A percentile compares a stretch with the other conserved stretches of the same genome.
These are phyloP conservation scores for Chlamydomonas urium DNA, from an alignment of 139 green algal genomes.

Conservation along the genomic window DNA sequence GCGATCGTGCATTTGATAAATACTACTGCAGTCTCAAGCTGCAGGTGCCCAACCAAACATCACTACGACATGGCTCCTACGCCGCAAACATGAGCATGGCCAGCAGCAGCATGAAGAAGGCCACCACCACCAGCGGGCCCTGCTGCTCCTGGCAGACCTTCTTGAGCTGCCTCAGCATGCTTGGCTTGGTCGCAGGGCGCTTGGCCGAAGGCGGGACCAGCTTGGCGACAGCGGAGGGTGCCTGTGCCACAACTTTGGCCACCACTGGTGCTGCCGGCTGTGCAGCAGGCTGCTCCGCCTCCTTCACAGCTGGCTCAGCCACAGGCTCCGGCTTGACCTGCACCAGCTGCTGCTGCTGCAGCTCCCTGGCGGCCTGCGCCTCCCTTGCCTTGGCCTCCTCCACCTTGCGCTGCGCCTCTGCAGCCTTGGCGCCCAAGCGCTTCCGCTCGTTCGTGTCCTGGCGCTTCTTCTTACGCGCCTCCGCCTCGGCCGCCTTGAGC, in stretches of 20 bases:
- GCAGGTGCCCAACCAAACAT: too few relatives aligned
- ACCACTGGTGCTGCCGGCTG: neutral
- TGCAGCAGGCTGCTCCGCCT: too few relatives aligned
- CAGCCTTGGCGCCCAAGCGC: constrained; percentile 8
- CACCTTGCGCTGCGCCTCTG: neutral
- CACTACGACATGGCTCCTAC: too few relatives aligned
- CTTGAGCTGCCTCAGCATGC: constrained; percentile 9
- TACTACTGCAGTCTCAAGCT: too few relatives aligned
- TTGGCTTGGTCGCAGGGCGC: constrained; percentile 7
- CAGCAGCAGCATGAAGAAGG: neutral
- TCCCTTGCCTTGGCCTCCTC: neutral
- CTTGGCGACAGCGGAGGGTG: neutral
- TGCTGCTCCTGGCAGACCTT: constrained; percentile 14
- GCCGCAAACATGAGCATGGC: neutral
- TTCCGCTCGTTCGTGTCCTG: constrained; percentile 25
- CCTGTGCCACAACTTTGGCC: neutral
- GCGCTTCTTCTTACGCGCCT: constrained; percentile 32
- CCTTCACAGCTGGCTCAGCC: too few relatives aligned
- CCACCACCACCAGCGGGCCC: neutral
- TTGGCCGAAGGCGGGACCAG: neutral
- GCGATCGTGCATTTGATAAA: too few relatives aligned
- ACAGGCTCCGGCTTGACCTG: too few relatives aligned
- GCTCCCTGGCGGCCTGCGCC: too few relatives aligned
- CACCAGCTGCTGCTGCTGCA: too few relatives aligned
- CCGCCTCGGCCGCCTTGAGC: constrained; percentile 33